Evolutionary conservation across 768 basidiomycete species (phyloP).

Genomic region (Obba rivulosa): DNA sequence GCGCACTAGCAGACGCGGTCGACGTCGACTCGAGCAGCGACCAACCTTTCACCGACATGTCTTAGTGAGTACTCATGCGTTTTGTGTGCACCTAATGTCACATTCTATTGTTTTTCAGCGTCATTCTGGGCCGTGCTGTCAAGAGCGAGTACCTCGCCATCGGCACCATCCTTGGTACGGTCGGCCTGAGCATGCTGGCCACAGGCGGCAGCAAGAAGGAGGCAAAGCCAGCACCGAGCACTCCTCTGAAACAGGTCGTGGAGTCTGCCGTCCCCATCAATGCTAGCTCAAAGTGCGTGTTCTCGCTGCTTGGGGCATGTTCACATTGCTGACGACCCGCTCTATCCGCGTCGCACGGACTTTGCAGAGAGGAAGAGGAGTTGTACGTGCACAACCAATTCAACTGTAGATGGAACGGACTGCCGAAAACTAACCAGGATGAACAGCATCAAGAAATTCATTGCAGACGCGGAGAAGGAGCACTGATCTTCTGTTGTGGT

Average conservation of each 20-base stretch:
- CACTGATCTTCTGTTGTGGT: conserved; percentile 28
- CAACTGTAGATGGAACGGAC: conserved; percentile 19
- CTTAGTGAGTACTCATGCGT: conserved; percentile 32
- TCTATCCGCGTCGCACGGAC: background rate
- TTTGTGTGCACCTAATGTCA: background rate
- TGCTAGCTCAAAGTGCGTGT: conserved; percentile 63
- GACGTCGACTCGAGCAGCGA: conserved; percentile 14
- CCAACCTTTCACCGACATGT: conserved; percentile 31
- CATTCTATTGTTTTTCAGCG: conserved; percentile 33
- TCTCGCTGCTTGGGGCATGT: background rate
- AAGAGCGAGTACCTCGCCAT: conserved; percentile 80
- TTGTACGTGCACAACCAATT: conserved; percentile 52
- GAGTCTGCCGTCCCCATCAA: conserved; percentile 53
- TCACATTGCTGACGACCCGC: background rate
- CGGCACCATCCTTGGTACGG: conserved; percentile 53
- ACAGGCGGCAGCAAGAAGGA: conserved; percentile 51
- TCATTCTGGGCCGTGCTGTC: conserved; percentile 72
- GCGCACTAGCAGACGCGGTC: conserved; percentile 3
- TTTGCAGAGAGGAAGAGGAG: conserved; percentile 70
- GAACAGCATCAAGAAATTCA: conserved; percentile 72
- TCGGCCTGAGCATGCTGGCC: conserved; percentile 48
- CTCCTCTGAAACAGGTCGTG: conserved; percentile 50
- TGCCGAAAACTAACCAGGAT: conserved; percentile 41
- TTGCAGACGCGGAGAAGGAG: conserved; percentile 81
- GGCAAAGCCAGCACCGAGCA: conserved; percentile 32